A percentile compares a stretch with the other conserved stretches of the same genome.
Conservation (phyloP, 371 early-diverging fungal genomes). For the Coemansia sp. region DNA sequence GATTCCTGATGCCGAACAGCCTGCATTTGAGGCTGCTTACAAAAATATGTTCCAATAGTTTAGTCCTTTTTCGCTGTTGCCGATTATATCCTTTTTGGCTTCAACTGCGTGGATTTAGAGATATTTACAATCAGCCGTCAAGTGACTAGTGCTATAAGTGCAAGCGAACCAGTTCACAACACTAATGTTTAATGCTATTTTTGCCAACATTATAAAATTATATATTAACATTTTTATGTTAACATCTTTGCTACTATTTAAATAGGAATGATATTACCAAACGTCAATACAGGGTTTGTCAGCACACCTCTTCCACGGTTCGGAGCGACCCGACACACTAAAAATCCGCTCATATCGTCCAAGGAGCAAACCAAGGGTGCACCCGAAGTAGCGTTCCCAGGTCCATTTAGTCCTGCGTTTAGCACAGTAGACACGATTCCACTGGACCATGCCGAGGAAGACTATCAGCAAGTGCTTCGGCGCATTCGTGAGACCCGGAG, state of each 20-base stretch:
- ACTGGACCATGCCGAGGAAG: slow-evolving; percentile 32
- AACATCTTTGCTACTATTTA: too few species aligned
- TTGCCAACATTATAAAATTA: too few species aligned
- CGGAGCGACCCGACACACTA: not conserved
- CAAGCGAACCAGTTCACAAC: not conserved
- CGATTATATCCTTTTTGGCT: too few species aligned
- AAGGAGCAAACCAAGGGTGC: slow-evolving; percentile 20
- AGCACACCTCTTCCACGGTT: not conserved
- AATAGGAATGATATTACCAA: not conserved
- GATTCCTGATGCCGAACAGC: slow-evolving; percentile 58
- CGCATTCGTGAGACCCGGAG: slow-evolving; percentile 18
- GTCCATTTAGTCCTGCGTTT: slow-evolving; percentile 22
- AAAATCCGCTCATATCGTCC: slow-evolving; percentile 28
- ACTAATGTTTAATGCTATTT: too few species aligned
- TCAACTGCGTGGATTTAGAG: too few species aligned
- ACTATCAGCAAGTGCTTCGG: slow-evolving; percentile 22
- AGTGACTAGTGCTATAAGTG: not conserved
- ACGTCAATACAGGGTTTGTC: not conserved
- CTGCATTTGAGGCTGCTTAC: slow-evolving; percentile 48
- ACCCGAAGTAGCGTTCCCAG: slow-evolving; percentile 19
- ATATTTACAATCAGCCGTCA: not conserved
- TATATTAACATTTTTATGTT: too few species aligned
- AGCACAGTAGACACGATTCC: slow-evolving; percentile 37
- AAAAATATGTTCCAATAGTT: slow-evolving; percentile 9
- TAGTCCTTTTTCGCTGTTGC: too few species aligned